A percentile compares a stretch with the other conserved stretches of the same genome.
Conservation (phyloP, 2,329 filamentous ascomycete genomes). For the Boeremia exigua region DNA sequence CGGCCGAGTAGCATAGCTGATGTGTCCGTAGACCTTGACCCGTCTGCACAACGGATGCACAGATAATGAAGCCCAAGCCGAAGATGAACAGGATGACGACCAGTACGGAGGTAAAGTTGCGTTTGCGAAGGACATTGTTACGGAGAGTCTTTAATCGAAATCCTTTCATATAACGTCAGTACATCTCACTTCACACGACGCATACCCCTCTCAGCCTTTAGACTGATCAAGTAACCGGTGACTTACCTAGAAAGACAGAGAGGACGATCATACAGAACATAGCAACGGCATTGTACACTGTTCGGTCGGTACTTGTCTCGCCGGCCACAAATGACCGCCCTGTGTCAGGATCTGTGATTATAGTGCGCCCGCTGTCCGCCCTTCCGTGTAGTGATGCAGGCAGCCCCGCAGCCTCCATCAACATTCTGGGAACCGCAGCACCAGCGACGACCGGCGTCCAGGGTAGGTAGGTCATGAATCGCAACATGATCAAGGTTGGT, state of each 20-base stretch:
- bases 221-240: neutral
- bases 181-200: neutral
- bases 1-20: conserved; percentile 39
- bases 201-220: neutral
- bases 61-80: conserved; percentile 22
- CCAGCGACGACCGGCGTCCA: conserved; percentile 1
- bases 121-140: conserved; percentile 20
- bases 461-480: conserved; percentile 1
- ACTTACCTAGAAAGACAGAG: conserved; percentile 17
- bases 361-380: conserved; percentile 9
- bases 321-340: conserved; percentile 16
- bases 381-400: neutral
- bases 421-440: neutral
- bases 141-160: conserved; percentile 19
- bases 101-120: conserved; percentile 26
- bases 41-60: conserved; percentile 31
- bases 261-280: conserved; percentile 18
- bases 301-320: conserved; percentile 17
- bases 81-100: conserved; percentile 20
- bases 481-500: neutral
- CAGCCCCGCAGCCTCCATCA: neutral
- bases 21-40: conserved; percentile 34
- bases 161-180: conserved; percentile 9
- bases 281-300: conserved; percentile 18
- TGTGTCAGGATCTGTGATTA: conserved; percentile 18